Evolutionary conservation across 2,329 filamentous ascomycete species (phyloP), one percentile per base, ranked within the genome.

Genomic region (Septoria linicola): DNA sequence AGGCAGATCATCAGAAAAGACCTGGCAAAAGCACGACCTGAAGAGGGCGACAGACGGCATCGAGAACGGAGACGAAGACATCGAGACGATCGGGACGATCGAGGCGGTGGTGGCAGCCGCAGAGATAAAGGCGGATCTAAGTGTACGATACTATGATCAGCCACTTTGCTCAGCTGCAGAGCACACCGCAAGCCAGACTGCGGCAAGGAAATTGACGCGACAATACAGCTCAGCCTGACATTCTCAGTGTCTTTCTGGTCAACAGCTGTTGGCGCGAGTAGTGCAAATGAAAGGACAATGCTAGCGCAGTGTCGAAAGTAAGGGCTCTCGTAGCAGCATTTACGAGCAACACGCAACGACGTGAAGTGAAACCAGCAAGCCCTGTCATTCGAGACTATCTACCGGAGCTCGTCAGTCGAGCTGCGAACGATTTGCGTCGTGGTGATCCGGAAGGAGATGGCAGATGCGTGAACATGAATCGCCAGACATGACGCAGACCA

Each of bases 1-100:
- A 56, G 68, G 59, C 68, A 70, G 61, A 69, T 70, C 20, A 68
- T 70, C 8, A 56, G 66, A 20, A 63, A 63, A 54, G 67, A 70
- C 49, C 21, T 64, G 19, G 54, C 57, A 47, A 55, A 52, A 53
- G 57, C 50, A 43, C 41, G 60, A 43, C 49, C 57, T 34, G 57
- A 55, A 13, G 52, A 55, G 23, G 46, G 46, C n/a, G 56, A 52
- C 23, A 30, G 36, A 48, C 44, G 53, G 21, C 49, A 49, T n/a
- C 43, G 53, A 13, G 49, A 47, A 41, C 46, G 49, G 16, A 49
- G 41, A 46, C 34, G 49, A 46, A 47, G 41, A 16, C 40, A 51
- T n/a, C 30, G 37, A n/a, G 49, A 55, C 14, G 34, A 42, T 41
- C 47, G 44, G 39, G 46, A 47, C 40, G 50, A 43, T 32, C 39